These are phyloP conservation scores for Endothia cerciana DNA, from an alignment of 2,329 filamentous ascomycete species.

Conservation along the genomic window DNA sequence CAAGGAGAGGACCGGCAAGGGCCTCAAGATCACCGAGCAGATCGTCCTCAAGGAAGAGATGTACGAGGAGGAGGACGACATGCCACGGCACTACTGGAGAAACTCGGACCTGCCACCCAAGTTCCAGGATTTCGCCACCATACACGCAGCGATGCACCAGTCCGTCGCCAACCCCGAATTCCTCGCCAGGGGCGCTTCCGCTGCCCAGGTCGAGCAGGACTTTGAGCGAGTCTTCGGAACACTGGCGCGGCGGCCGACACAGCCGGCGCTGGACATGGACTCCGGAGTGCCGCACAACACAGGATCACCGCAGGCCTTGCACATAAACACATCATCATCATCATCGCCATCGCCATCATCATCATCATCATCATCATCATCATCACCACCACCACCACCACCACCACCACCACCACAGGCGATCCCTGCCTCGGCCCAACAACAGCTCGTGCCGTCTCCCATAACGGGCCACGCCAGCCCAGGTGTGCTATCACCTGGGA, in stretches of 20 bases:
- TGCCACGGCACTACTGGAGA: slow-evolving; percentile 65
- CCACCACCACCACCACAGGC: not conserved
- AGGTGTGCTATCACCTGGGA: not conserved
- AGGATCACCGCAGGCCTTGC: not conserved
- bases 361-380: no score
- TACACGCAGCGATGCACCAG: slow-evolving; percentile 19
- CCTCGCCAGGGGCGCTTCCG: slow-evolving; percentile 11
- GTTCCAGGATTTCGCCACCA: slow-evolving; percentile 22
- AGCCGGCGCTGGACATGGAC: not conserved
- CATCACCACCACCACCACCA: not conserved
- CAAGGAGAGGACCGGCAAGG: slow-evolving; percentile 85
- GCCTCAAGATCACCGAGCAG: slow-evolving; percentile 79
- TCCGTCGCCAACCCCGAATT: slow-evolving; percentile 3
- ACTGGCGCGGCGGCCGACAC: not conserved
- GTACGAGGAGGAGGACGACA: slow-evolving; percentile 91
- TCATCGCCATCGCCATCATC: not conserved
- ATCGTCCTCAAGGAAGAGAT: slow-evolving; percentile 91
- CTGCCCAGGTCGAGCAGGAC: slow-evolving; percentile 15
- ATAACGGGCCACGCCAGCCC: not conserved
- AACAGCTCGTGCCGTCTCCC: not conserved
- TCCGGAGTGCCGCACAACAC: no score
- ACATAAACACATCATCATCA: not conserved
- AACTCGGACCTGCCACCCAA: slow-evolving; percentile 19
- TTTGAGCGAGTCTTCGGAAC: slow-evolving; percentile 22
- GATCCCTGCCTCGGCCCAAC: not conserved